Base-by-base conservation (phyloP, 306 rosid species). In the Prunus mume region DNA sequence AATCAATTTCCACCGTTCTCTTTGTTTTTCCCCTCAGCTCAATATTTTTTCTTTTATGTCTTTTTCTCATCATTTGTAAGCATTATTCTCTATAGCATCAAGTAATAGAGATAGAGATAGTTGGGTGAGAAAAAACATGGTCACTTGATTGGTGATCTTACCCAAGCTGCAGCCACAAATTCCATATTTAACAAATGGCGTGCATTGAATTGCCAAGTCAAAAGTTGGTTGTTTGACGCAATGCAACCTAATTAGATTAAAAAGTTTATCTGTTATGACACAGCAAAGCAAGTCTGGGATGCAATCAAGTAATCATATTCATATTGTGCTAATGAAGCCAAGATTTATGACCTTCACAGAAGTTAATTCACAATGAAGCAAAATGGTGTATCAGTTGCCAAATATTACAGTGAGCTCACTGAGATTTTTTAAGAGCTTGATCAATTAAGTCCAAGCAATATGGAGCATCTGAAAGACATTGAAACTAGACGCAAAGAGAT, bases 181-280 rank as follows among this genome's bases (percentile, higher is more conserved):
- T 50, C 25, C 22, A 65, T 50, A 65, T 65, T 13, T 2, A 65
- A 65, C 1, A 34, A 28, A 65, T 34, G 27, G 15, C 14, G 14
- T 65, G 70, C 25, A 30, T 65, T 24, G 6, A 13, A 65, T 34
- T 65, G 67, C 67, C 9, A 62, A 25, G 66, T 62, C 38, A 62
- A 62, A 38, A 62, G 17, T 62, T 62, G 66, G 70, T 65, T 65
- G 12, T 28, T 32, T 20, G 47, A 34, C 22, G 25, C 50, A 47
- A 65, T 65, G 50, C 70, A 65, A 34, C 70, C 25, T 18, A 65
- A 65, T 30, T 24, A 65, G 50, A 65, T 32, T 14, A 34, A 65
- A 65, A 2, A 14, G 1, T 65, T 65, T 65, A 65, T 34, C 17
- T 24, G 6, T 34, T 30, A 65, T 65, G 70, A 65, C 50, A 65